Evolutionary conservation across 2,329 filamentous ascomycete genomes (phyloP).

Genomic region (Cladophialophora yegresii): DNA sequence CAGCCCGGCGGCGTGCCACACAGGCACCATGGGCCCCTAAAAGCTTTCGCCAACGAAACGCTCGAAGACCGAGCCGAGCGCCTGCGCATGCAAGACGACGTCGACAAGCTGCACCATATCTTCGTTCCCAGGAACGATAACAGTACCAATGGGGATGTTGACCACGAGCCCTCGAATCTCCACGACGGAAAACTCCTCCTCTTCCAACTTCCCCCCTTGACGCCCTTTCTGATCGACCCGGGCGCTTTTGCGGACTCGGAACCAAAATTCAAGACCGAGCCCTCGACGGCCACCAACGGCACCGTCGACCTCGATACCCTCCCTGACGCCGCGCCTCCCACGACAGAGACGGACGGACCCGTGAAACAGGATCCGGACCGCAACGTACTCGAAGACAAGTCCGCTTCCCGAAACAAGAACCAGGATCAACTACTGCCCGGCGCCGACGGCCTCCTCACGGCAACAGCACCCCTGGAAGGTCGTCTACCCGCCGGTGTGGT

Average conservation of each 20-base stretch:
- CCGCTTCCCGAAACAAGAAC: constrained; percentile 16
- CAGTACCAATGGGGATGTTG: constrained; percentile 18
- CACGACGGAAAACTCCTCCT: constrained; percentile 60
- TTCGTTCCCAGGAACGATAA: constrained; percentile 17
- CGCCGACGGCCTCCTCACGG: constrained; percentile 43
- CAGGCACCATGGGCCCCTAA: constrained; percentile 14
- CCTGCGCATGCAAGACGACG: constrained; percentile 39
- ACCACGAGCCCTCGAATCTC: constrained; percentile 38
- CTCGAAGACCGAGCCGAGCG: constrained; percentile 36
- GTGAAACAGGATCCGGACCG: constrained; percentile 11
- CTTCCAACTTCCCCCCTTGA: constrained; percentile 65
- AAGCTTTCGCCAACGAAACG: constrained; percentile 30
- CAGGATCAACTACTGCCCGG: constrained; percentile 21
- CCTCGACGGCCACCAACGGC: constrained; percentile 20
- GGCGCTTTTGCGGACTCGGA: background rate
- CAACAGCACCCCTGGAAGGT: constrained; percentile 43
- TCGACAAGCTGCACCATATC: constrained; percentile 26
- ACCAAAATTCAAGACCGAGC: constrained; percentile 41
- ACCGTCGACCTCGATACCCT: constrained; percentile 22
- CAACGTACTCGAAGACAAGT: background rate
- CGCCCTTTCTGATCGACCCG: constrained; percentile 57
- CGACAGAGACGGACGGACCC: constrained; percentile 9
- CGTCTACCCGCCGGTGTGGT: constrained; percentile 56
- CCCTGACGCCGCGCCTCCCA: constrained; percentile 8
- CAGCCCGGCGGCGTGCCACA: constrained; percentile 24